phyloP scores from a whole-genome alignment of 306 rosid species.

The Malus asiatica region DNA sequence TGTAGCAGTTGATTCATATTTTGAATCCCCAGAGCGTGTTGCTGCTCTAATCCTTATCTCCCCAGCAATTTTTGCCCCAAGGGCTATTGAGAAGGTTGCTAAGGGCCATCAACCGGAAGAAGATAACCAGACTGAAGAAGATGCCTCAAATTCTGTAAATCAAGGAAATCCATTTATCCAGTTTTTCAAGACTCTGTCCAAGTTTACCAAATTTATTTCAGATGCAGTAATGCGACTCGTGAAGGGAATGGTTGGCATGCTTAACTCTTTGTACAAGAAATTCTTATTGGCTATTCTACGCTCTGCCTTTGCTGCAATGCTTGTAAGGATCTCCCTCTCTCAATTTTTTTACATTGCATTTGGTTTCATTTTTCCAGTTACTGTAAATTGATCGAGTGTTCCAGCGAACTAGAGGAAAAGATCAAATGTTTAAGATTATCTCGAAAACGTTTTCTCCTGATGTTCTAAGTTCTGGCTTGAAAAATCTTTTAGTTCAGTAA shows the following conservation, averaged over 20 bases:
- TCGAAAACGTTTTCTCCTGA: neutral
- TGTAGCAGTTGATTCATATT: constrained; percentile 71
- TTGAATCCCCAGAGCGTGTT: constrained; percentile 82
- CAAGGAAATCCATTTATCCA: constrained; percentile 34
- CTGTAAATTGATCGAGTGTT: neutral
- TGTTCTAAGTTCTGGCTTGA: neutral
- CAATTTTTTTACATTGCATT: constrained; percentile 13
- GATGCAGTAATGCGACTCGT: constrained; percentile 35
- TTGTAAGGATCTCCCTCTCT: constrained; percentile 44
- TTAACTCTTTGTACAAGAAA: constrained; percentile 51
- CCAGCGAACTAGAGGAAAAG: neutral
- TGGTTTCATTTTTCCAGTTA: constrained; percentile 7
- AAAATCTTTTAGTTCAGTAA: neutral
- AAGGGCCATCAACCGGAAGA: constrained; percentile 23
- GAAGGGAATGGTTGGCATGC: constrained; percentile 42
- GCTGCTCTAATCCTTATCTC: constrained; percentile 85
- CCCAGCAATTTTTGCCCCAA: constrained; percentile 82
- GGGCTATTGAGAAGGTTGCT: constrained; percentile 22
- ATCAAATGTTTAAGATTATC: neutral
- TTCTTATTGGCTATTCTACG: constrained; percentile 54
- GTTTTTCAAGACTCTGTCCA: constrained; percentile 40
- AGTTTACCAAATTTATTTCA: constrained; percentile 31
- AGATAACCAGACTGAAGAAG: constrained; percentile 39
- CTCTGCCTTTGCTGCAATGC: constrained; percentile 47
- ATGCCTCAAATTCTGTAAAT: constrained; percentile 16